phyloP scores from a whole-genome alignment of 2,329 filamentous ascomycete genomes.

The Cladophialophora exuberans region DNA sequence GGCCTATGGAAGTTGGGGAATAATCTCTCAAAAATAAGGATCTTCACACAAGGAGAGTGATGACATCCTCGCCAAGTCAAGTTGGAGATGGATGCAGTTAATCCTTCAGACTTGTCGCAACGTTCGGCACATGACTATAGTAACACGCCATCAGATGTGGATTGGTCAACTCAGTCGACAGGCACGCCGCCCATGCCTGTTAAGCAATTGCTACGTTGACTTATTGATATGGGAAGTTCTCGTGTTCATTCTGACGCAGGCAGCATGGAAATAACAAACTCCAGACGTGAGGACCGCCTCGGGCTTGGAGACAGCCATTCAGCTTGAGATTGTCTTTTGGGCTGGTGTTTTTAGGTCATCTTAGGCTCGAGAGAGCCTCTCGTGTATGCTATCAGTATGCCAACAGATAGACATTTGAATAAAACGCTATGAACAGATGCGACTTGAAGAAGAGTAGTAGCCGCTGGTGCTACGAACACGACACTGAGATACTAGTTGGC shows the following conservation, averaged over 20 bases:
- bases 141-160: too few relatives aligned
- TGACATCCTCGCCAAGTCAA: neutral
- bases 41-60: neutral
- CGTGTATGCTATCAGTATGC: neutral
- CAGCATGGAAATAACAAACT: neutral
- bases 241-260: neutral
- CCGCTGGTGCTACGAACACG: neutral
- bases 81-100: too few relatives aligned
- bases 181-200: too few relatives aligned
- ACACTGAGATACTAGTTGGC: neutral
- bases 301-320: neutral
- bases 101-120: too few relatives aligned
- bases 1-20: neutral
- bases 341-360: neutral
- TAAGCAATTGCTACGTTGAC: too few relatives aligned
- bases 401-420: constrained; percentile 1
- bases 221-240: too few relatives aligned
- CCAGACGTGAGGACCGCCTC: neutral
- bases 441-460: neutral
- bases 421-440: neutral
- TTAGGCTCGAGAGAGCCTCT: neutral
- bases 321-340: neutral
- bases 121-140: too few relatives aligned
- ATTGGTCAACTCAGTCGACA: too few relatives aligned
- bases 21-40: neutral